These are phyloP conservation scores for Podaxis sp. DNA, from an alignment of 768 basidiomycete species.

Conservation along the genomic window DNA sequence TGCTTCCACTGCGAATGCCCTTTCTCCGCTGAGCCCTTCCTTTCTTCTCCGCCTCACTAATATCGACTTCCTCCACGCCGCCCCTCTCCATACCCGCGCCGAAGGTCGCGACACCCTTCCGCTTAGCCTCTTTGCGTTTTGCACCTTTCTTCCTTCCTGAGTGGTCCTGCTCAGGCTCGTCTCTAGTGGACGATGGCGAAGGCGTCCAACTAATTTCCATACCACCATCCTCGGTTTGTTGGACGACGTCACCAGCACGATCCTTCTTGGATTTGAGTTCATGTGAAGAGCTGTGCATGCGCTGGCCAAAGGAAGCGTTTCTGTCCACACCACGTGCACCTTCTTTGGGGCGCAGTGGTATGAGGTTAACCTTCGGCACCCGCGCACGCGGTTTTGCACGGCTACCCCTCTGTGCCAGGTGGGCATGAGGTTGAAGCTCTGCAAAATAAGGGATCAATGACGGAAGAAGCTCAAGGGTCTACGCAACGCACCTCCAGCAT, in stretches of 20 bases:
- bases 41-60: slow-evolving; percentile 63
- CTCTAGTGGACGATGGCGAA: slow-evolving; percentile 33
- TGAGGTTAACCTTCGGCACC: slow-evolving; percentile 51
- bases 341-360: slow-evolving; percentile 53
- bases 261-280: slow-evolving; percentile 14
- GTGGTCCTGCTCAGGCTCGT: slow-evolving; percentile 29
- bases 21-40: slow-evolving; percentile 80
- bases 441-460: slow-evolving; percentile 32
- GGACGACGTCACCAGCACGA: slow-evolving; percentile 5
- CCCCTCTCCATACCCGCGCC: slow-evolving; percentile 90
- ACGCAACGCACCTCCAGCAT: slow-evolving; percentile 45
- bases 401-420: slow-evolving; percentile 43
- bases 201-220: slow-evolving; percentile 88
- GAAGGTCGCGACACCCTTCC: slow-evolving; percentile 72
- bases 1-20: slow-evolving; percentile 84
- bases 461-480: slow-evolving; percentile 9
- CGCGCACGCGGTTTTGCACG: slow-evolving; percentile 30
- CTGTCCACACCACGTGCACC: slow-evolving; percentile 32
- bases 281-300: slow-evolving; percentile 33
- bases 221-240: slow-evolving; percentile 47
- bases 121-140: slow-evolving; percentile 25
- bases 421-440: slow-evolving; percentile 45
- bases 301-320: slow-evolving; percentile 67
- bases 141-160: slow-evolving; percentile 22
- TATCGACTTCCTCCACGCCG: slow-evolving; percentile 42